Base-by-base conservation (phyloP, 2,329 filamentous ascomycete genomes). In the Hortaea werneckii region DNA sequence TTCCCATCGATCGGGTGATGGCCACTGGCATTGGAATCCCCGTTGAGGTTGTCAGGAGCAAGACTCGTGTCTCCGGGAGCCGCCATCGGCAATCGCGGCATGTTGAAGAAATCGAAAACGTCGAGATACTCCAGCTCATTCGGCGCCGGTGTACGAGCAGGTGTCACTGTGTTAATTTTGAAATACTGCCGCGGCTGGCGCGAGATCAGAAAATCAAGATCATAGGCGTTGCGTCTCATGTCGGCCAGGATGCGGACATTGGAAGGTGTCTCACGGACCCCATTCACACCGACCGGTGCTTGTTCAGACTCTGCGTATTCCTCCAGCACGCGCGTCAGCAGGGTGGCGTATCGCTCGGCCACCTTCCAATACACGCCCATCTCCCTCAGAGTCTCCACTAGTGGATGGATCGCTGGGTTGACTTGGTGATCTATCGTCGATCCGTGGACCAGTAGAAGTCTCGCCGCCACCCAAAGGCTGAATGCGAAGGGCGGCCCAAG, bases 101-200 rank as follows among this genome's bases (percentile, higher is more conserved):
- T 80, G 61, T 95, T 95, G 73, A 95, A 95, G 61, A 94, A 95
- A 56, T 92, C 87, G 62, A 95, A 95, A 0, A 95, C 85, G 57
- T 95, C 88, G 2, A 95, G 71, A 61, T 94, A 94, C 62, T 94
- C 89, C 3, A 95, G 71, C 59, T 94, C 87, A 54, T 92, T 87
- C 1, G 84, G 78, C 7, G 80, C 84, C 1, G 86, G 85, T 41
- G 50, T 60, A 47, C 63, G 44, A 52, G 45, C 70, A 54, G 49
- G 63, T 1, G 63, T 64, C 3, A 65, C 40, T 11, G 50, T 47
- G 35, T 44, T 42, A 37, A 50, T 56, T 2, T 40, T 29, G 5
- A 50, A 52, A 42, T 57, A 60, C 73, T 73, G 43, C 67, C 66
- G 71, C 1, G 86, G 87, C 64, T 94, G 87, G 6, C 85, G 77